These are phyloP conservation scores for Tilletia walkeri DNA, from an alignment of 1,284 basidiomycete genomes.

Conservation along the genomic window DNA sequence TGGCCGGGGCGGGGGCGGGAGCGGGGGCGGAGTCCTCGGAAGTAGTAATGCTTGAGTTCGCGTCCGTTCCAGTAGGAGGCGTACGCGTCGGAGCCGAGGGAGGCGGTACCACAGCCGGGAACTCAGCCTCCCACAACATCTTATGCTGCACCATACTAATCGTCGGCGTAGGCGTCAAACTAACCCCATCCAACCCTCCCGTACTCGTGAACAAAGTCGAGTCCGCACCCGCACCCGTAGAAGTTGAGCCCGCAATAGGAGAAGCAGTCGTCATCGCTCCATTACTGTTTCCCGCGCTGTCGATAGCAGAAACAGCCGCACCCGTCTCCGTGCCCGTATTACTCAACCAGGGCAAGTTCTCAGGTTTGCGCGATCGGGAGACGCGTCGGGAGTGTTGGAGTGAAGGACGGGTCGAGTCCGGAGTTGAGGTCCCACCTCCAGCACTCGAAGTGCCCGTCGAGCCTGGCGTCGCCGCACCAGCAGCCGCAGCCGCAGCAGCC, in stretches of 20 bases:
- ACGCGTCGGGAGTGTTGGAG: slow-evolving; percentile 19
- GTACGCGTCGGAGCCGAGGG: not conserved
- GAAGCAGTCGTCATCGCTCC: not conserved
- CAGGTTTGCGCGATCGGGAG: slow-evolving; percentile 35
- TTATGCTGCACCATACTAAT: slow-evolving; percentile 13
- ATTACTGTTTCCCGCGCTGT: not conserved
- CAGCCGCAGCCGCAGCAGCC: slow-evolving; percentile 7
- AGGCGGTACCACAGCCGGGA: not conserved
- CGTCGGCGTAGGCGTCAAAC: not conserved
- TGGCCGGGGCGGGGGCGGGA: not conserved
- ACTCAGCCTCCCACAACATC: slow-evolving; percentile 11
- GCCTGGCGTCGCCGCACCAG: slow-evolving; percentile 26
- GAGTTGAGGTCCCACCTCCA: slow-evolving; percentile 26
- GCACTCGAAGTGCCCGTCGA: slow-evolving; percentile 33
- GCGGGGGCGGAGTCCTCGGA: no score
- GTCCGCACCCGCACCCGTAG: not conserved
- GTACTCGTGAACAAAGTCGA: not conserved
- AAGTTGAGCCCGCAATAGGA: not conserved
- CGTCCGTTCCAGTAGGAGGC: not conserved
- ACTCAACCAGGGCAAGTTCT: slow-evolving; percentile 38
- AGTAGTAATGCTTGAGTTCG: no score
- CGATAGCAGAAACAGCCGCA: not conserved
- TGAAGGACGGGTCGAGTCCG: slow-evolving; percentile 19
- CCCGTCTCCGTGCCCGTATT: slow-evolving; percentile 8
- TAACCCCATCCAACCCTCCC: slow-evolving; percentile 4